Evolutionary conservation across 257 asterid genomes (phyloP), one percentile per base, ranked within the genome.

Genomic region (Agastache rugosa): DNA sequence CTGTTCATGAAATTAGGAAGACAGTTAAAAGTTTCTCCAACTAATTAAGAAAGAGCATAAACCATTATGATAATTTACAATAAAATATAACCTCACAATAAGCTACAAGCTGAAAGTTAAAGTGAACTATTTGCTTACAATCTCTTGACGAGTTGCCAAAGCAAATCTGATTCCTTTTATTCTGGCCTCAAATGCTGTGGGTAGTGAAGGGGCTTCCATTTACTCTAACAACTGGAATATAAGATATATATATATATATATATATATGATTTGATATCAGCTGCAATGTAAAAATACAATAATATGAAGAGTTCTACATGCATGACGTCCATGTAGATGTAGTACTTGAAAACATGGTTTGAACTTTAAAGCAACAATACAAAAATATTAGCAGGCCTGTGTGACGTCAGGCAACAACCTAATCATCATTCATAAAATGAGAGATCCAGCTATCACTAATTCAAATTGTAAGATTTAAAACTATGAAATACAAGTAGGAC

Each of bases 141-240:
- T 92, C 84, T 94, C 97, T 71, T 88, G 92, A 55, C 84, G 86
- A 68, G 91, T 90, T 68, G 97, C 95, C 81, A 94, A 86, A 74
- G 89, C 84, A 72, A 94, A 92, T 41, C 56, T 84, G 79, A 94
- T 87, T 53, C 88, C 81, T 44, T 74, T 78, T 67, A 94, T 86
- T 74, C 76, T 80, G 54, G 92, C 96, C 78, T 87, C 95, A 56
- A 75, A 62, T 29, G 78, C 37, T 25, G 76, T 69, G 11, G 77
- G 69, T 45, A 85, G 60, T 54, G 89, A 70, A 77, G 83, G 69
- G 51, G 78, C 91, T 81, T 86, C 97, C 98, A 93, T 93, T 77
- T 79, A 69, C 74, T 72, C 34, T 55, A 74, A 72, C 64, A 50
- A 78, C 87, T 80, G 77, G 56, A 65, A 78, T 54, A 59, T n/a